Conservation (phyloP, 371 early-diverging fungal species). For the Mucor saturninus region DNA sequence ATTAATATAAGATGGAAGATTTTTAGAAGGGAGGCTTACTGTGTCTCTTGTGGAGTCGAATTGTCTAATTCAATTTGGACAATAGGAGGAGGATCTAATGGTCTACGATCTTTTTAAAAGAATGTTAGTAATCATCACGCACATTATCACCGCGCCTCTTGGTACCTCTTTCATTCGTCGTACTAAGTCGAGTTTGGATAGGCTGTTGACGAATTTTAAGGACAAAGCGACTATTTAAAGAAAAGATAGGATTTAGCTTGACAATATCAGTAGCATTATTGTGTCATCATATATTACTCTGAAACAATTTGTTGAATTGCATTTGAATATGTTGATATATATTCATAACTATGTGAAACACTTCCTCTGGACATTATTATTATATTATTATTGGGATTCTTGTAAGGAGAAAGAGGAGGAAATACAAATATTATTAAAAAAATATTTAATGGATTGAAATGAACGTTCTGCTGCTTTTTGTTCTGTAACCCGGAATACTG, state of each 20-base stretch:
- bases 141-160: not conserved
- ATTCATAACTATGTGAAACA: constrained; percentile 23
- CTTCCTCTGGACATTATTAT: constrained; percentile 28
- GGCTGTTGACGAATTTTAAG: constrained; percentile 48
- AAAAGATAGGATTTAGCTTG: not conserved
- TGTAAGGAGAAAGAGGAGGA: constrained; percentile 2
- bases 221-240: constrained; percentile 10
- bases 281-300: constrained; percentile 16
- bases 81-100: constrained; percentile 91
- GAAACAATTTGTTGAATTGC: constrained; percentile 20
- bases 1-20: not conserved
- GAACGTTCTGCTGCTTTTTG: not conserved
- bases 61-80: constrained; percentile 70
- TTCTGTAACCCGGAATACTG: constrained; percentile 13
- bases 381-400: not conserved
- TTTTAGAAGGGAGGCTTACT: constrained; percentile 20
- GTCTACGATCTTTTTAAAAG: constrained; percentile 69
- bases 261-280: not conserved
- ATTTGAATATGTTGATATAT: constrained; percentile 20
- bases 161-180: constrained; percentile 38
- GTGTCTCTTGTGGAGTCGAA: constrained; percentile 36
- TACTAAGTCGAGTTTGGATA: constrained; percentile 42
- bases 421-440: constrained; percentile 8
- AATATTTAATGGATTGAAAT: constrained; percentile 7
- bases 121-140: not conserved